Conservation (phyloP, 2,329 filamentous ascomycete species). For the Aureobasidium sp. region DNA sequence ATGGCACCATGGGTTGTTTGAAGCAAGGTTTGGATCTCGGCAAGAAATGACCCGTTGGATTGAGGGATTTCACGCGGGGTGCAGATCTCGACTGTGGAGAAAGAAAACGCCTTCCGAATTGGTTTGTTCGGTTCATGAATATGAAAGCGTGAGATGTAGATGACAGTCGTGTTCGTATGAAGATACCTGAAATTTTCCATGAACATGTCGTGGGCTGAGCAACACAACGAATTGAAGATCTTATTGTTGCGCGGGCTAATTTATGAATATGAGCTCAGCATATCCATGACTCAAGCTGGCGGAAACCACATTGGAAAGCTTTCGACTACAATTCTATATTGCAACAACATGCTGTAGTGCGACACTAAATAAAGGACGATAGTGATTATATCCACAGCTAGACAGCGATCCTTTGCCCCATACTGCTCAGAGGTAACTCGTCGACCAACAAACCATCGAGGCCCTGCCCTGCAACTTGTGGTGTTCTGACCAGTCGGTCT, state of each 20-base stretch:
- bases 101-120: neutral
- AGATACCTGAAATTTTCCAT: no score
- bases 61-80: neutral
- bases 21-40: constrained; percentile 1
- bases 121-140: no score
- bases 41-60: neutral
- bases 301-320: no score
- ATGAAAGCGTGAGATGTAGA: no score
- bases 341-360: no score
- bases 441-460: constrained; percentile 24
- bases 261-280: no score
- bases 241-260: no score
- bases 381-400: neutral
- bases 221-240: no score
- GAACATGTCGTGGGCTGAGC: no score
- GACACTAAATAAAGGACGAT: neutral
- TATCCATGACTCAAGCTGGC: no score
- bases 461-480: constrained; percentile 4
- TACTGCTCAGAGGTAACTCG: constrained; percentile 25
- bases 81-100: neutral
- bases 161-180: no score
- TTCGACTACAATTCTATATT: no score
- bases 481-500: neutral
- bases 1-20: neutral
- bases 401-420: constrained; percentile 27